Conservation (phyloP, 345 rosid species). For the Eucalyptus sp. region DNA sequence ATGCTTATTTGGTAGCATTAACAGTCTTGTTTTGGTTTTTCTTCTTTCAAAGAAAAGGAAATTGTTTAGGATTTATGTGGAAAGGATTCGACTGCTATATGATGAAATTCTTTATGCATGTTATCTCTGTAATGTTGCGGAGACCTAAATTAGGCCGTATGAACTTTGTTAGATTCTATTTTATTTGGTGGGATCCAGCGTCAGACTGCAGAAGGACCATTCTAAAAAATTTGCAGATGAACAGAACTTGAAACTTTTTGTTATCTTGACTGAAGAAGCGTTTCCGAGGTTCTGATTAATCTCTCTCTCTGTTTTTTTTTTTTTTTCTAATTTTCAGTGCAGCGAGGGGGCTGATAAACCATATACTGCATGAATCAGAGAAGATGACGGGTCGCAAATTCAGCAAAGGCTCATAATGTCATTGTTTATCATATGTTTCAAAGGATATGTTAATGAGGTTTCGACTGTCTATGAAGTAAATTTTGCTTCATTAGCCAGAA, state of each 20-base stretch:
- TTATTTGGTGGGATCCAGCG: background rate
- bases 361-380: constrained; percentile 76
- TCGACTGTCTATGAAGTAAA: background rate
- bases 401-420: constrained; percentile 27
- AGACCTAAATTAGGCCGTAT: background rate
- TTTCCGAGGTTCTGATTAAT: background rate
- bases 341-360: constrained; percentile 94
- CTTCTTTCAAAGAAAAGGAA: background rate
- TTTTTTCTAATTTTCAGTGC: constrained; percentile 42
- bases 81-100: background rate
- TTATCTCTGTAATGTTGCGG: background rate
- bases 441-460: background rate
- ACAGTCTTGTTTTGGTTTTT: background rate
- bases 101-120: background rate
- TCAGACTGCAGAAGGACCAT: background rate
- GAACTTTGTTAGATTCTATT: background rate
- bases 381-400: constrained; percentile 66
- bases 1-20: background rate
- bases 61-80: background rate
- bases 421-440: background rate
- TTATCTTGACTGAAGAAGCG: background rate
- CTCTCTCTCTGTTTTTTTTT: background rate
- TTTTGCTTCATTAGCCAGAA: background rate
- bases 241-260: background rate
- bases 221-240: background rate